Evolutionary conservation across 2,329 filamentous ascomycete genomes (phyloP).

Genomic region (Fusarium secorum): DNA sequence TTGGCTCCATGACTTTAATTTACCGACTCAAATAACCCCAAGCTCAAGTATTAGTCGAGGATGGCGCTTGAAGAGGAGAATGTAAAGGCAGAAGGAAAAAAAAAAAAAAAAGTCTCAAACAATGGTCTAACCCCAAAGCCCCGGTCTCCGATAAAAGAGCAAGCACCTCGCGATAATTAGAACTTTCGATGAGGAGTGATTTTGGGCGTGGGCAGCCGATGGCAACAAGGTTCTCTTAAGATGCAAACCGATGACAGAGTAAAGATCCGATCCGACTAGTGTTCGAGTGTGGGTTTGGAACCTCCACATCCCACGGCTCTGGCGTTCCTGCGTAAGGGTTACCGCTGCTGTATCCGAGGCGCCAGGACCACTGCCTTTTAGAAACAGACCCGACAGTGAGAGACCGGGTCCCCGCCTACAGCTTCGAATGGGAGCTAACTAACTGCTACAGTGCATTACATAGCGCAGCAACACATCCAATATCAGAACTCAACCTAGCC

Average conservation of each 20-base stretch:
- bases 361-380: slow-evolving; percentile 24
- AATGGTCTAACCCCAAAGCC: slow-evolving; percentile 22
- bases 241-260: slow-evolving; percentile 35
- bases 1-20: slow-evolving; percentile 21
- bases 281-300: slow-evolving; percentile 31
- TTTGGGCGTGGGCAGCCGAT: slow-evolving; percentile 35
- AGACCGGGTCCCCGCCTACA: slow-evolving; percentile 1
- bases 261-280: slow-evolving; percentile 43
- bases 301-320: slow-evolving; percentile 39
- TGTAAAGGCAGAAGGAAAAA: not conserved
- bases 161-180: slow-evolving; percentile 19
- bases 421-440: not conserved
- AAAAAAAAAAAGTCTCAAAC: slow-evolving; percentile 25
- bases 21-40: slow-evolving; percentile 9
- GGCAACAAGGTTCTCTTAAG: slow-evolving; percentile 17
- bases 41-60: slow-evolving; percentile 9
- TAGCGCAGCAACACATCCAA: not conserved
- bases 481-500: not conserved
- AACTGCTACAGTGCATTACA: not conserved
- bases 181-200: slow-evolving; percentile 31
- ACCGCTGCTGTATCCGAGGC: slow-evolving; percentile 37
- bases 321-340: slow-evolving; percentile 45
- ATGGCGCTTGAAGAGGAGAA: slow-evolving; percentile 9
- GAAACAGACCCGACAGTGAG: not conserved
- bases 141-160: slow-evolving; percentile 2